A percentile compares a stretch with the other conserved stretches of the same genome.
These are phyloP conservation scores for Pisolithus albus DNA, from an alignment of 768 basidiomycete species.

Conservation along the genomic window DNA sequence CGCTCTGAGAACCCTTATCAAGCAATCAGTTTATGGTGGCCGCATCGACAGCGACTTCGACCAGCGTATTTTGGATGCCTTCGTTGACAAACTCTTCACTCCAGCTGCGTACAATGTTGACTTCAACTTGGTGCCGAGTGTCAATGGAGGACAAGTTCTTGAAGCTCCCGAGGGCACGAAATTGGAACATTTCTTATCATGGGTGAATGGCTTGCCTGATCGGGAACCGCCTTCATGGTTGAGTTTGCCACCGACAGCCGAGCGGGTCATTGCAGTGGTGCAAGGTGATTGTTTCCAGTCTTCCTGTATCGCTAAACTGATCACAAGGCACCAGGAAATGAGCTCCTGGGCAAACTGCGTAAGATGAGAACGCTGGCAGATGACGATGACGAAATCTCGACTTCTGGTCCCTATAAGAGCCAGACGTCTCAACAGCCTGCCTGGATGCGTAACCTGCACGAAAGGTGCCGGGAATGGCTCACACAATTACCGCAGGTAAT, in stretches of 20 bases:
- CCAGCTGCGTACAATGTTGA: slow-evolving; percentile 86
- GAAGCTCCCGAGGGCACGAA: slow-evolving; percentile 87
- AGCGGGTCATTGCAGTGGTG: slow-evolving; percentile 83
- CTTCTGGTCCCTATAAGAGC: slow-evolving; percentile 49
- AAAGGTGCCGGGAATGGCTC: slow-evolving; percentile 83
- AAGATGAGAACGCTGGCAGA: slow-evolving; percentile 89
- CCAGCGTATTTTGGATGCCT: slow-evolving; percentile 85
- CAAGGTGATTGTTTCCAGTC: slow-evolving; percentile 52
- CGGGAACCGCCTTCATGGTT: slow-evolving; percentile 94
- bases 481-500: slow-evolving; percentile 66
- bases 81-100: slow-evolving; percentile 87
- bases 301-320: not conserved
- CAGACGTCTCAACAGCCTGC: slow-evolving; percentile 74
- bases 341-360: slow-evolving; percentile 77
- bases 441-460: slow-evolving; percentile 87
- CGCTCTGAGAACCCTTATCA: slow-evolving; percentile 87
- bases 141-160: slow-evolving; percentile 50
- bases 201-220: slow-evolving; percentile 87
- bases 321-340: slow-evolving; percentile 49
- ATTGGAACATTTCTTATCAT: slow-evolving; percentile 82
- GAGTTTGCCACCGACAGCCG: slow-evolving; percentile 86
- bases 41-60: slow-evolving; percentile 94
- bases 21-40: slow-evolving; percentile 94
- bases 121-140: slow-evolving; percentile 77
- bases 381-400: slow-evolving; percentile 66